These are phyloP conservation scores for Mortierella sp. DNA, from an alignment of 371 early-diverging fungal genomes.

Conservation along the genomic window DNA sequence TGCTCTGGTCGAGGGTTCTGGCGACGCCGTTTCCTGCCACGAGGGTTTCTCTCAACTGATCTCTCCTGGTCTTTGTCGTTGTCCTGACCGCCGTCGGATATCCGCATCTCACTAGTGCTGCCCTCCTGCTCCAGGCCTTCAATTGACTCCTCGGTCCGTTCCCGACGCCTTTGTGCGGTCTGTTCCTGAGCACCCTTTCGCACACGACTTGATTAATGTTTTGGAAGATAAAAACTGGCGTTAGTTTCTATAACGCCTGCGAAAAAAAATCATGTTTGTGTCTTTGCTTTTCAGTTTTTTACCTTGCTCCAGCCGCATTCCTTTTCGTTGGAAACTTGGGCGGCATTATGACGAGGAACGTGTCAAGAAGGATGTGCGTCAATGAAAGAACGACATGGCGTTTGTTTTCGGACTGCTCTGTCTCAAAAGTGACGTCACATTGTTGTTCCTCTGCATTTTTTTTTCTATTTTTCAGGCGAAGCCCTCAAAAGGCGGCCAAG, in stretches of 20 bases:
- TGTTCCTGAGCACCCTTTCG: neutral
- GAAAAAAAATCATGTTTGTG: neutral
- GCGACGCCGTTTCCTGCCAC: neutral
- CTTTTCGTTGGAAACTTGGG: neutral
- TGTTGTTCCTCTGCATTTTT: conserved; percentile 12
- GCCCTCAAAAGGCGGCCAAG: neutral
- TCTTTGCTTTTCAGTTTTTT: neutral
- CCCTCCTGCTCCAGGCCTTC: neutral
- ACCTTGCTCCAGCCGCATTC: neutral
- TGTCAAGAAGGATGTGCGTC: neutral
- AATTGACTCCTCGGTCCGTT: neutral
- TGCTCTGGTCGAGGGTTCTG: neutral
- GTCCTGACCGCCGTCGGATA: neutral
- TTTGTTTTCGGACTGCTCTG: neutral
- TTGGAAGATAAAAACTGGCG: neutral
- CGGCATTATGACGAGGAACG: neutral
- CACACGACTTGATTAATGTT: neutral
- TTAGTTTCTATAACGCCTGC: neutral
- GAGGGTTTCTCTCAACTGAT: neutral
- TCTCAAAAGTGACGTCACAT: neutral
- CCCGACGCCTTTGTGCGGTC: neutral
- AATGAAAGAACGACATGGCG: neutral
- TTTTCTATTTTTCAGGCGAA: conserved; percentile 21
- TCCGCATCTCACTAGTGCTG: neutral
- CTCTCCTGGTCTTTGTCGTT: neutral